Percentiles rank a stretch among this genome's conserved stretches.
These are phyloP conservation scores for Plasmodium fragile DNA, from an alignment of 169 alveolate genomes.

Conservation along the genomic window DNA sequence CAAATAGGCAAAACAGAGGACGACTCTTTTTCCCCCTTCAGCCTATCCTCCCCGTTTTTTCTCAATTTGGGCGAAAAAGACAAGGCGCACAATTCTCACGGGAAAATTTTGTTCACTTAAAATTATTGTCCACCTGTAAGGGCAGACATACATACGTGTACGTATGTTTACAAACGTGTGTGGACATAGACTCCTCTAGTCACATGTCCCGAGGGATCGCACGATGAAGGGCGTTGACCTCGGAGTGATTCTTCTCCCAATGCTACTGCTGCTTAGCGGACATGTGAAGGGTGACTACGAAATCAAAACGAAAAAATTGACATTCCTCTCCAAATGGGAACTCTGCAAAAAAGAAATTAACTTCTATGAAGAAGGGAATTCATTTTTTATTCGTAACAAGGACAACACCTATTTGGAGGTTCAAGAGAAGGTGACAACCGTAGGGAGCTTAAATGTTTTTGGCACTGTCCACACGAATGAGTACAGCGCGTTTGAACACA, in stretches of 20 bases:
- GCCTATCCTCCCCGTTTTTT: background rate
- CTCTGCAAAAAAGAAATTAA: constrained; percentile 12
- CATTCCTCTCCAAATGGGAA: constrained; percentile 9
- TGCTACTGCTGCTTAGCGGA: background rate
- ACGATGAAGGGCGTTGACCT: background rate
- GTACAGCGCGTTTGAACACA: constrained; percentile 1
- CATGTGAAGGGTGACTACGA: constrained; percentile 10
- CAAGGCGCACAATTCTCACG: background rate
- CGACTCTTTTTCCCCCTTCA: constrained; percentile 14
- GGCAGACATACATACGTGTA: background rate
- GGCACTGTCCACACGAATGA: constrained; percentile 65
- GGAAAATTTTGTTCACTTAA: background rate
- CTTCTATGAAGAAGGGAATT: constrained; percentile 18
- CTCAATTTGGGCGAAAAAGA: background rate
- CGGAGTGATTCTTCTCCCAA: background rate
- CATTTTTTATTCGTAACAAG: constrained; percentile 7
- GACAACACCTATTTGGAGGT: constrained; percentile 25
- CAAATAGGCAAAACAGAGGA: background rate
- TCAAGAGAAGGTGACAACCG: constrained; percentile 30
- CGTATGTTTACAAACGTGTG: background rate
- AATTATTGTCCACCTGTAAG: background rate
- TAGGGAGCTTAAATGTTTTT: constrained; percentile 40
- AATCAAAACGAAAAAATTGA: constrained; percentile 44
- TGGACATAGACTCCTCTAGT: background rate
- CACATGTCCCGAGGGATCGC: background rate